Conservation (phyloP, 2,329 filamentous ascomycete genomes). For the Aspergillus floridensis region DNA sequence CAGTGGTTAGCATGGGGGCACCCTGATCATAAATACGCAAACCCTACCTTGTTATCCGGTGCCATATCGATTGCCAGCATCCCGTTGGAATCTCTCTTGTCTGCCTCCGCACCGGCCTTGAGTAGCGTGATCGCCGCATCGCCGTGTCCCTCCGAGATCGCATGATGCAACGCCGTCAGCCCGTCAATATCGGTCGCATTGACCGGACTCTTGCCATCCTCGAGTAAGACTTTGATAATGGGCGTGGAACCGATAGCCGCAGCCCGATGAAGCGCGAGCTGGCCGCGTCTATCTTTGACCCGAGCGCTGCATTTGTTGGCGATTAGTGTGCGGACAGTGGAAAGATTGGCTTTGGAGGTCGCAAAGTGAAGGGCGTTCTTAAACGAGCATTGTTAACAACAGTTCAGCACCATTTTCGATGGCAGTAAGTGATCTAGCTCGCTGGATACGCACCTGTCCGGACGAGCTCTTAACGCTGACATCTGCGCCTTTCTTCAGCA, state of each 20-base stretch:
- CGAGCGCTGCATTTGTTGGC: constrained; percentile 72
- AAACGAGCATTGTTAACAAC: not conserved
- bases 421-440: not conserved
- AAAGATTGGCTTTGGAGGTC: constrained; percentile 83
- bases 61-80: constrained; percentile 74
- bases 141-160: constrained; percentile 59
- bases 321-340: constrained; percentile 75
- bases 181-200: constrained; percentile 81
- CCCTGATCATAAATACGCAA: not conserved
- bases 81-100: constrained; percentile 72
- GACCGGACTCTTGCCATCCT: constrained; percentile 71
- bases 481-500: constrained; percentile 49
- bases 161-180: constrained; percentile 85
- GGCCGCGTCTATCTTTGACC: constrained; percentile 80
- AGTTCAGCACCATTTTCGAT: not conserved
- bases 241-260: constrained; percentile 87
- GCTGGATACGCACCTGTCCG: constrained; percentile 37
- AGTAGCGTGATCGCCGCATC: constrained; percentile 80
- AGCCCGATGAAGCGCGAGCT: constrained; percentile 85
- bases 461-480: constrained; percentile 43
- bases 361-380: constrained; percentile 89
- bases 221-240: constrained; percentile 75
- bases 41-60: constrained; percentile 75
- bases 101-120: constrained; percentile 78
- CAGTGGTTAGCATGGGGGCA: constrained; percentile 7